These are phyloP conservation scores for Trichoderma arundinaceum DNA, from an alignment of 2,329 filamentous ascomycete species.

Conservation along the genomic window DNA sequence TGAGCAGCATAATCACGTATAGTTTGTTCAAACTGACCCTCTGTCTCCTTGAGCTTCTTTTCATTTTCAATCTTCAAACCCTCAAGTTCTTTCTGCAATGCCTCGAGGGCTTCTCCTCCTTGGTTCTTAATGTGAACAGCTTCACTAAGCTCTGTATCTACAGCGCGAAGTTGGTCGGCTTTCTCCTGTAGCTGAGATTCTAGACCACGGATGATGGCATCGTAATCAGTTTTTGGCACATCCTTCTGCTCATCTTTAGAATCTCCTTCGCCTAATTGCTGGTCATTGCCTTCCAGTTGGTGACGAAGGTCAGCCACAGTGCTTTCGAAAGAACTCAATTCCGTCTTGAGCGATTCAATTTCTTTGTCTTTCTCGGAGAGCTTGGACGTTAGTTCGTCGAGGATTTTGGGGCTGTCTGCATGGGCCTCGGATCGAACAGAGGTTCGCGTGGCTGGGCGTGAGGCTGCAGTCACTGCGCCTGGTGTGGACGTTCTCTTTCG, in stretches of 20 bases:
- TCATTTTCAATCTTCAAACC: slow-evolving; percentile 44
- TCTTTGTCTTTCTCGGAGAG: slow-evolving; percentile 63
- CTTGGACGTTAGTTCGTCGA: slow-evolving; percentile 66
- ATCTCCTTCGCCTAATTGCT: slow-evolving; percentile 49
- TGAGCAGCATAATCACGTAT: slow-evolving; percentile 56
- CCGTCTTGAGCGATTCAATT: slow-evolving; percentile 61
- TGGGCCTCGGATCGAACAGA: slow-evolving; percentile 51
- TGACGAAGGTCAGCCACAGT: slow-evolving; percentile 61
- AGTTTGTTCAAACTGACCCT: slow-evolving; percentile 46
- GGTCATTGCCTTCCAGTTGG: slow-evolving; percentile 50
- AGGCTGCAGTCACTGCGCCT: slow-evolving; percentile 46
- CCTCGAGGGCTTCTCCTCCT: slow-evolving; percentile 54
- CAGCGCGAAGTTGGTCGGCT: slow-evolving; percentile 56
- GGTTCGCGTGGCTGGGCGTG: slow-evolving; percentile 40
- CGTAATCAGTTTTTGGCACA: slow-evolving; percentile 57
- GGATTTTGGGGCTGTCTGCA: slow-evolving; percentile 56
- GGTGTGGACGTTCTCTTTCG: slow-evolving; percentile 63
- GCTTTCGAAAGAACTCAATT: slow-evolving; percentile 61
- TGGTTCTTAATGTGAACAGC: slow-evolving; percentile 57
- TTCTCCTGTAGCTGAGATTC: slow-evolving; percentile 55
- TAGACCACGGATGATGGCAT: slow-evolving; percentile 54
- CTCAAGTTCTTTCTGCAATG: slow-evolving; percentile 59
- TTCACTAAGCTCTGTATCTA: slow-evolving; percentile 57
- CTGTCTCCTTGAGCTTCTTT: slow-evolving; percentile 44
- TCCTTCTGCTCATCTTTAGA: slow-evolving; percentile 51